Evolutionary conservation across 805 yeast genomes (phyloP).

Genomic region (Zygotorulaspora chibaensis): DNA sequence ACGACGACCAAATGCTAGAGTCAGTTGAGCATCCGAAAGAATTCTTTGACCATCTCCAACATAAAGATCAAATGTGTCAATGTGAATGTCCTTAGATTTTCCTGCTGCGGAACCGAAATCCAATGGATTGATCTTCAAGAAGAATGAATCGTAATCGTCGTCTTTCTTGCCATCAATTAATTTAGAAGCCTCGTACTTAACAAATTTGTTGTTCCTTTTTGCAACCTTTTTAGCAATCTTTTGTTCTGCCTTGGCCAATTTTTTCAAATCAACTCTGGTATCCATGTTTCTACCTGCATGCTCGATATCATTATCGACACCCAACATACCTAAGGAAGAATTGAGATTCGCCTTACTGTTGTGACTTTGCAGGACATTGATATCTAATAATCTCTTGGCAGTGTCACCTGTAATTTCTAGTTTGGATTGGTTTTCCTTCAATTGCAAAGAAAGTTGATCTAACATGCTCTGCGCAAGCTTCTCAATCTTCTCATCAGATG

Average conservation of each 20-base stretch:
- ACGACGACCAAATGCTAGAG: constrained; percentile 87
- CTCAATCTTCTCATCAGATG: constrained; percentile 51
- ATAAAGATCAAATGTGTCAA: constrained; percentile 88
- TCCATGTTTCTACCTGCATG: constrained; percentile 90
- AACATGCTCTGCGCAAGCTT: constrained; percentile 44
- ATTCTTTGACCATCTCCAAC: constrained; percentile 96
- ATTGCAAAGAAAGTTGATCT: constrained; percentile 48
- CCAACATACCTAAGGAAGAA: constrained; percentile 69
- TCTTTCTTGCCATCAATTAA: constrained; percentile 59
- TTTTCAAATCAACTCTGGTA: constrained; percentile 92
- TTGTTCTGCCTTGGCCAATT: constrained; percentile 93
- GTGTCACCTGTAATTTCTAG: constrained; percentile 79
- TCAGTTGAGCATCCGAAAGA: constrained; percentile 78
- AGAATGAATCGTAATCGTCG: constrained; percentile 90
- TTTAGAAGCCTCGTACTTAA: constrained; percentile 90
- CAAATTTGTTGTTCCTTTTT: constrained; percentile 74
- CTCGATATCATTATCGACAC: constrained; percentile 80
- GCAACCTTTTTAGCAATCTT: constrained; percentile 97
- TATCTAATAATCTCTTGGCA: constrained; percentile 77
- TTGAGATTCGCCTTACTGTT: constrained; percentile 64
- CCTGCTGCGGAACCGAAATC: constrained; percentile 90
- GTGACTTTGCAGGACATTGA: constrained; percentile 64
- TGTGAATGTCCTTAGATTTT: constrained; percentile 91
- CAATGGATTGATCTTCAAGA: constrained; percentile 90
- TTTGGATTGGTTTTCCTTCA: constrained; percentile 65